phyloP scores from a whole-genome alignment of 441 rosid species.

The Manihot esculenta region DNA sequence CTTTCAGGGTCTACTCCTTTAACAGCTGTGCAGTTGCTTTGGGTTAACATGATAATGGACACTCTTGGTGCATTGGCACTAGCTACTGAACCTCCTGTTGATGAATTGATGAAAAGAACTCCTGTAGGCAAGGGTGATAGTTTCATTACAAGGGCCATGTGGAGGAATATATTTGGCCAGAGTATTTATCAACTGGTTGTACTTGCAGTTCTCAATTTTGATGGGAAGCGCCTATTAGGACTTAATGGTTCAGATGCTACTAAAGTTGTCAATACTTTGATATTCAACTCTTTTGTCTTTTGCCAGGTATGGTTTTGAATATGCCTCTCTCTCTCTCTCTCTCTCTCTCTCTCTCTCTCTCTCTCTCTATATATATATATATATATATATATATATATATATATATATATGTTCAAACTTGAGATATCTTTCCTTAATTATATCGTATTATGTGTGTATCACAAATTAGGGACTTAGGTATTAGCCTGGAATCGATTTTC shows the following conservation, averaged over 20 bases:
- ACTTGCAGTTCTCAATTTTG: slow-evolving; percentile 44
- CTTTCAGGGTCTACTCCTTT: slow-evolving; percentile 47
- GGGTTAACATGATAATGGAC: slow-evolving; percentile 71
- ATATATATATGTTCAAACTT: too few relatives aligned
- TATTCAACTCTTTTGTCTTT: slow-evolving; percentile 56
- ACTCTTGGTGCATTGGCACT: slow-evolving; percentile 59
- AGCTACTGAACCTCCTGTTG: slow-evolving; percentile 50
- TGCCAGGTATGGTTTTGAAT: slow-evolving; percentile 42
- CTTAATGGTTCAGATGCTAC: slow-evolving; percentile 35
- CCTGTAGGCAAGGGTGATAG: slow-evolving; percentile 44
- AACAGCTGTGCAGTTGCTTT: slow-evolving; percentile 57
- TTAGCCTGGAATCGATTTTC: too few relatives aligned
- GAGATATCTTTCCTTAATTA: too few relatives aligned
- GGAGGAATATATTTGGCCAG: slow-evolving; percentile 57
- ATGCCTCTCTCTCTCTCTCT: not conserved
- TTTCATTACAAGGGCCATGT: slow-evolving; percentile 49
- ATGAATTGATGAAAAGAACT: slow-evolving; percentile 44
- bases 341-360: too few relatives aligned
- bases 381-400: too few relatives aligned
- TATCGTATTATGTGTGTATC: too few relatives aligned
- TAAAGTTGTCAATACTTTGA: slow-evolving; percentile 47
- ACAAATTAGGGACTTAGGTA: too few relatives aligned
- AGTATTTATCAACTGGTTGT: slow-evolving; percentile 40
- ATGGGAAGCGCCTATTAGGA: slow-evolving; percentile 43
- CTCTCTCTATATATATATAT: too few relatives aligned